Conservation (phyloP, 768 basidiomycete genomes). For the Suillus spraguei region DNA sequence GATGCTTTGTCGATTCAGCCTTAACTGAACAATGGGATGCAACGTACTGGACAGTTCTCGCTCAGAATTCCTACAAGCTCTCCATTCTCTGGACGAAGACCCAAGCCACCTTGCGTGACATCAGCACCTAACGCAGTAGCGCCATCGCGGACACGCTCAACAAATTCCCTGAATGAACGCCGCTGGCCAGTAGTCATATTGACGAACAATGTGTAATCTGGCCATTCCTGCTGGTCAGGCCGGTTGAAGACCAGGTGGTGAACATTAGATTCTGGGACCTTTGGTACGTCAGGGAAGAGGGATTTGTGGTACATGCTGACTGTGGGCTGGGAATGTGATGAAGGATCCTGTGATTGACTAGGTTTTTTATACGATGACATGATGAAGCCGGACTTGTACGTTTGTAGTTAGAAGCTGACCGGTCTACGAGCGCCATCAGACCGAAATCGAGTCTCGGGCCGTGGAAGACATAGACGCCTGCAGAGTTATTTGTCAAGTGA, state of each 20-base stretch:
- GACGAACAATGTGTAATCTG: constrained; percentile 57
- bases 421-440: too few species aligned
- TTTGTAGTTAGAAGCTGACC: background rate
- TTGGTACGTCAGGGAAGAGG: constrained; percentile 52
- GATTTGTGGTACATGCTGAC: constrained; percentile 57
- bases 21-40: background rate
- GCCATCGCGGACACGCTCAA: constrained; percentile 51
- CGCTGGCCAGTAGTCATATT: constrained; percentile 53
- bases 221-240: constrained; percentile 55
- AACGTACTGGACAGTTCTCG: constrained; percentile 64
- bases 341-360: background rate
- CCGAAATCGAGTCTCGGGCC: too few species aligned
- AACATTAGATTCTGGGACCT: constrained; percentile 51
- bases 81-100: constrained; percentile 44
- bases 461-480: background rate
- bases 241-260: constrained; percentile 57
- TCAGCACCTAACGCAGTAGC: constrained; percentile 60
- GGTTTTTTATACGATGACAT: background rate
- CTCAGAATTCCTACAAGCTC: constrained; percentile 75
- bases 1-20: too few species aligned
- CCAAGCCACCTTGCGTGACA: constrained; percentile 52
- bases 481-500: too few species aligned
- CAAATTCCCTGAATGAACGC: constrained; percentile 48
- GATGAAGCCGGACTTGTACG: background rate
- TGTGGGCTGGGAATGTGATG: too few species aligned